Evolutionary conservation across 2,329 filamentous ascomycete genomes (phyloP).

Genomic region (Mariannaea elegans): DNA sequence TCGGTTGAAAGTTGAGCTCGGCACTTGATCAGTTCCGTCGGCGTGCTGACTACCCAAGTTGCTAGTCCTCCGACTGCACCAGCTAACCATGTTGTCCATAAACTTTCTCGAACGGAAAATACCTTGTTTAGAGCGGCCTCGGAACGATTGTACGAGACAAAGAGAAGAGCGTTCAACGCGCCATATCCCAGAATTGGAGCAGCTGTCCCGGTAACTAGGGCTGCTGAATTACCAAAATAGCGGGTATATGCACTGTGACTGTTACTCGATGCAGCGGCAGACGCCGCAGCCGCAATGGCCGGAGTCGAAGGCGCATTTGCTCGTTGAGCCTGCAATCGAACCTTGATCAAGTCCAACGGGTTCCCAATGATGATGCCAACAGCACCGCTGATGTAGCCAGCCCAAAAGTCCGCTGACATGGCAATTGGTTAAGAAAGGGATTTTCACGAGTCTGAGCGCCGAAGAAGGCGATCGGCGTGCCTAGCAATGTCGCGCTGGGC

Average conservation of each 20-base stretch:
- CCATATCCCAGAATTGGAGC: conserved; percentile 91
- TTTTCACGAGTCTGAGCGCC: conserved; percentile 13
- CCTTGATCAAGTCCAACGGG: conserved; percentile 74
- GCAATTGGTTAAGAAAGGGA: neutral
- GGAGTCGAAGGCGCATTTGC: conserved; percentile 15
- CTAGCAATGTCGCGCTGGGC: conserved; percentile 33
- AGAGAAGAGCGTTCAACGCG: conserved; percentile 88
- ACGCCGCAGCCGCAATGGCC: conserved; percentile 12
- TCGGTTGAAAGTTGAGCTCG: conserved; percentile 73
- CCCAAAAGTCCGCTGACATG: conserved; percentile 94
- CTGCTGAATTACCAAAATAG: conserved; percentile 41
- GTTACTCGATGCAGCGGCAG: conserved; percentile 14
- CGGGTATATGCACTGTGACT: conserved; percentile 18
- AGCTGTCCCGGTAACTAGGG: conserved; percentile 72
- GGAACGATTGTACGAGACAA: conserved; percentile 90
- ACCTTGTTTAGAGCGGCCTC: conserved; percentile 65
- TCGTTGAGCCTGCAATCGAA: conserved; percentile 72
- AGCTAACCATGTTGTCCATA: conserved; percentile 78
- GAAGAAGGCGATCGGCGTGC: conserved; percentile 19
- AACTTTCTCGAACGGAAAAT: conserved; percentile 51
- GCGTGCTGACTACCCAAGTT: conserved; percentile 85
- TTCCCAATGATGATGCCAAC: conserved; percentile 90
- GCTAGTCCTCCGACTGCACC: conserved; percentile 85
- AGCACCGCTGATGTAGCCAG: conserved; percentile 88
- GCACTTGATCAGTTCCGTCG: conserved; percentile 92